A percentile compares a stretch with the other conserved stretches of the same genome.
Conservation (phyloP, 2,329 filamentous ascomycete genomes). For the Claviceps pusilla region DNA sequence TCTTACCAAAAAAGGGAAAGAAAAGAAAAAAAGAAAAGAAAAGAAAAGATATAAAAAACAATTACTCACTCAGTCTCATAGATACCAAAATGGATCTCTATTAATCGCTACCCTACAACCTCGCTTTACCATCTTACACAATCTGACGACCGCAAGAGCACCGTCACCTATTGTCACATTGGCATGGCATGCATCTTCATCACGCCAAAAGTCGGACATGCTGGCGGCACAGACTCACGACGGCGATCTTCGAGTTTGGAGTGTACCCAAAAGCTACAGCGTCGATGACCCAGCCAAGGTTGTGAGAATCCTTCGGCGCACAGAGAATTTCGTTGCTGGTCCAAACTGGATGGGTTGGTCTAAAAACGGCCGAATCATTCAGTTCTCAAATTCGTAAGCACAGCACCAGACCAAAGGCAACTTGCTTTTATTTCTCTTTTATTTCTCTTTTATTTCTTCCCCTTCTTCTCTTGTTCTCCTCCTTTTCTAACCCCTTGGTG, state of each 20-base stretch:
- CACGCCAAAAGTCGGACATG: conserved; percentile 96
- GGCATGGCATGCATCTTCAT: conserved; percentile 91
- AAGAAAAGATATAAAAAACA: neutral
- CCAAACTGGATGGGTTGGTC: conserved; percentile 98
- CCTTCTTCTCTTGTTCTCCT: too few relatives aligned
- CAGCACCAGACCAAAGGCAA: neutral
- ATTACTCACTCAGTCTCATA: conserved; percentile 21
- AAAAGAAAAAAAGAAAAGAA: too few relatives aligned
- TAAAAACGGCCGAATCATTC: conserved; percentile 90
- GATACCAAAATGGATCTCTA: conserved; percentile 89
- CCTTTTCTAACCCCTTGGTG: neutral
- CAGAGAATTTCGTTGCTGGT: conserved; percentile 56
- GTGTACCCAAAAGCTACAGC: conserved; percentile 67
- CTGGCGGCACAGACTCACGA: conserved; percentile 82
- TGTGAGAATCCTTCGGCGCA: conserved; percentile 70
- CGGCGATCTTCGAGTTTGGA: conserved; percentile 91
- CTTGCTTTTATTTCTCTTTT: neutral
- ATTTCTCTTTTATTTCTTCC: neutral
- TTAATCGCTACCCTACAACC: conserved; percentile 80
- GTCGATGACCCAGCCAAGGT: conserved; percentile 67
- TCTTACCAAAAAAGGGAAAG: too few relatives aligned
- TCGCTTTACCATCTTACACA: conserved; percentile 86
- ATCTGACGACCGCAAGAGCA: conserved; percentile 65
- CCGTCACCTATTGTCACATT: conserved; percentile 79
- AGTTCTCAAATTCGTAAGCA: conserved; percentile 77